Evolutionary conservation across 495 filamentous ascomycete species (phyloP), one percentile per base, ranked within the genome.

Genomic region (Podospora tetraspora): DNA sequence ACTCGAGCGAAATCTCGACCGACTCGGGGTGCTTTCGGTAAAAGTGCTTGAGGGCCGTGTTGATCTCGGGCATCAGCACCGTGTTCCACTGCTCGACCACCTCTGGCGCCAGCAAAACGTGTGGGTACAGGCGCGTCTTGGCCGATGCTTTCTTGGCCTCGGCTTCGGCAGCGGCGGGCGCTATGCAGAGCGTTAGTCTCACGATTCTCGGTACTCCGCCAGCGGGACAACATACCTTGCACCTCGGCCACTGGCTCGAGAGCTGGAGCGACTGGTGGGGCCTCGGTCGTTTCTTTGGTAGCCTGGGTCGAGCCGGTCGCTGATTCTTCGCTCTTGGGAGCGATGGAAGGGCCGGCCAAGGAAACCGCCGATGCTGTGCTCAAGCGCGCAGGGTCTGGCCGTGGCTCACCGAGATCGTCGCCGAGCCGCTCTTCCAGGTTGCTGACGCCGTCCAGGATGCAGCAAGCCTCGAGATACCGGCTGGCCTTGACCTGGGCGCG

Each of bases 1-100:
- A 91, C 75, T 91, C 90, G 16, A 92, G 82, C 24, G 86, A 89
- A 16, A 90, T 90, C 66, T 90, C 88, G 24, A 91, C 91, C 3
- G 90, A 92, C 73, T 93, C 91, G 1, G 76, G 88, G 68, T 79
- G 85, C 78, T 83, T 90, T 81, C 79, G 87, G 81, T 76, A 92
- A 76, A 83, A 93, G 73, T 75, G 84, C 13, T 80, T 78, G 19
- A 87, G 75, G 4, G 83, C 85, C 9, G 76, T 81, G 72, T 91
- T 89, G 71, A 93, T 81, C 68, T 89, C 85, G 0, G 90, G 90
- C 82, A 92, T 88, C 71, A 92, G 79, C 3, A 85, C 83, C 27
- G 82, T 86, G 68, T 92, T 90, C 88, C 90, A 93, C 66, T 90
- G 85, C 23, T 90, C 84, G 5, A 91, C 77, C 65, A 86, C 82